Conservation (phyloP, 257 asterid genomes). For the Solanum lycopersicoides region DNA sequence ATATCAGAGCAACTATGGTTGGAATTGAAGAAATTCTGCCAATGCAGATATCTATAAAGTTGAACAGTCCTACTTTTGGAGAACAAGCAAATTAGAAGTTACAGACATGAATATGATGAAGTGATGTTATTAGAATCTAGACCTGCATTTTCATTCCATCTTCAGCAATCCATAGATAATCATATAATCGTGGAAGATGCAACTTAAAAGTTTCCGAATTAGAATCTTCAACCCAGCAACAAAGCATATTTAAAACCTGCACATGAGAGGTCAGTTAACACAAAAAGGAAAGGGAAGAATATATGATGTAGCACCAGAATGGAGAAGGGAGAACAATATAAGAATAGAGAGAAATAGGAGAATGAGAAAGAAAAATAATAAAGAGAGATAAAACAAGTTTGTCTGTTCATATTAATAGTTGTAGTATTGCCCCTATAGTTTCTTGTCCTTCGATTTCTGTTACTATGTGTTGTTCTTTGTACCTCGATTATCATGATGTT, state of each 20-base stretch:
- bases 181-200: background rate
- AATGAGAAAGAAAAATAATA: background rate
- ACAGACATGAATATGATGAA: background rate
- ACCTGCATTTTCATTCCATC: constrained; percentile 50
- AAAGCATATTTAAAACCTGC: constrained; percentile 5
- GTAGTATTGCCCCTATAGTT: background rate
- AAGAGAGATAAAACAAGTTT: background rate
- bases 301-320: background rate
- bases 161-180: constrained; percentile 40
- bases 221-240: constrained; percentile 13
- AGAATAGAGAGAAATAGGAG: background rate
- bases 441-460: background rate
- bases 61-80: background rate
- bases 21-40: background rate
- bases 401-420: background rate
- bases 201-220: constrained; percentile 2
- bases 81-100: background rate
- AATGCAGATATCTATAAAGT: background rate
- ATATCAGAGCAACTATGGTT: background rate
- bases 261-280: background rate
- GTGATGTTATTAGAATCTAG: background rate
- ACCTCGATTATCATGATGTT: background rate
- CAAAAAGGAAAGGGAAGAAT: background rate
- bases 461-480: background rate
- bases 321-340: background rate